These are phyloP conservation scores for Zymoseptoria crescenta DNA, from an alignment of 2,329 filamentous ascomycete species.

Conservation along the genomic window DNA sequence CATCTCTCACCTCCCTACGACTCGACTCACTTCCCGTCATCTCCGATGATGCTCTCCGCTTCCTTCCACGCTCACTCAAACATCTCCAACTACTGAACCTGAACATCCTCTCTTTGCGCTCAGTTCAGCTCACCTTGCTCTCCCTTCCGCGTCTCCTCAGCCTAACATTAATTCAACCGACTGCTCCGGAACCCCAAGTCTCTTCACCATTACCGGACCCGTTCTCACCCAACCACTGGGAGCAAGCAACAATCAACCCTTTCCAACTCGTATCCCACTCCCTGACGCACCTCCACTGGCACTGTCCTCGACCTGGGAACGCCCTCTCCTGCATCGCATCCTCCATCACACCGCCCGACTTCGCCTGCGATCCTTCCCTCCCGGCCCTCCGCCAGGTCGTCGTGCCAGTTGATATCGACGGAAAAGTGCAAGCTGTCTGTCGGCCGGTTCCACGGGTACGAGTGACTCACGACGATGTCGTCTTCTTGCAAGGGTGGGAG, in stretches of 20 bases:
- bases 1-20: conserved; percentile 45
- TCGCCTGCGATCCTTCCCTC: conserved; percentile 28
- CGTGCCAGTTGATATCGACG: conserved; percentile 61
- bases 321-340: conserved; percentile 57
- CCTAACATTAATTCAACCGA: conserved; percentile 47
- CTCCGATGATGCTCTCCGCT: conserved; percentile 47
- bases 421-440: conserved; percentile 61
- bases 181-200: conserved; percentile 38
- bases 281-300: conserved; percentile 52
- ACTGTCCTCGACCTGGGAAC: conserved; percentile 47
- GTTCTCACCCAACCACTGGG: not conserved
- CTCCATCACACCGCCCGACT: conserved; percentile 54
- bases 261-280: conserved; percentile 39
- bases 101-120: conserved; percentile 44
- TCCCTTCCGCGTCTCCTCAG: conserved; percentile 39
- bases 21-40: conserved; percentile 50
- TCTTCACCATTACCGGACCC: not conserved
- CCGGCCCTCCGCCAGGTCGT: conserved; percentile 54
- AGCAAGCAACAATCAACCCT: conserved; percentile 28
- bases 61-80: conserved; percentile 40
- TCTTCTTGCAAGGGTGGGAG: conserved; percentile 2
- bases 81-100: conserved; percentile 47
- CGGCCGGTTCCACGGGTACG: conserved; percentile 51
- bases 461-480: conserved; percentile 39
- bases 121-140: conserved; percentile 46